Evolutionary conservation across 139 green algal species (phyloP), one percentile per base, ranked within the genome.

Genomic region (Tetratostichococcus sp.): DNA sequence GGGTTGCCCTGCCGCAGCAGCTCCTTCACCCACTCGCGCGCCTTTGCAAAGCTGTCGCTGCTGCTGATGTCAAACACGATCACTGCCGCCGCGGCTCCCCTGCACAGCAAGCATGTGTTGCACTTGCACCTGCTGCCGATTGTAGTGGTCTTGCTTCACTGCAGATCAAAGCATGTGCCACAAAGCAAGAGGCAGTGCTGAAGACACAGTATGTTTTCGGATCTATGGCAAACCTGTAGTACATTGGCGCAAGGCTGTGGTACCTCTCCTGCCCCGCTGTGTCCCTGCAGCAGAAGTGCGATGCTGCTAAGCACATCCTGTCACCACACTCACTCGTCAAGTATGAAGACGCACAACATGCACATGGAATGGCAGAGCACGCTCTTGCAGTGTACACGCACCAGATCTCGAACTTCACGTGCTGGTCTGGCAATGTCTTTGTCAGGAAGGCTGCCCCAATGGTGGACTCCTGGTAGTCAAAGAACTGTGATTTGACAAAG

Each of bases 361-460:
- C n/a, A n/a, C n/a, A n/a, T n/a, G n/a, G n/a, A n/a, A n/a, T n/a
- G n/a, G n/a, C n/a, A n/a, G n/a, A n/a, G n/a, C n/a, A n/a, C n/a
- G n/a, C n/a, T n/a, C 39, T 6, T 50, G 39, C 39, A 21, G 11
- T 50, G 6, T 11, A 50, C 21, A 65, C 69, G 57, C 82, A 94
- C 93, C 93, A 99, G 43, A 99, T 99, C 83, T 99, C 96, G 89
- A 99, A 98, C 86, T 99, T 99, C 1, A 99, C 89, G 59, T 91
- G 93, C 16, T 93, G 84, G 73, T 99, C 95, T 6, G 92, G 89
- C 26, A 99, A 84, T 1, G 93, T 97, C 77, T 99, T 98, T 11
- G 96, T 99, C 21, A 98, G 80, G 75, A 99, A 99, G 0, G 96
- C 97, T 14, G 96, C 96, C 21, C 96, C 96, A 26, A 99, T 98